Conservation (phyloP, 164 flowering plant genomes). For the Vitis rotundifolia region DNA sequence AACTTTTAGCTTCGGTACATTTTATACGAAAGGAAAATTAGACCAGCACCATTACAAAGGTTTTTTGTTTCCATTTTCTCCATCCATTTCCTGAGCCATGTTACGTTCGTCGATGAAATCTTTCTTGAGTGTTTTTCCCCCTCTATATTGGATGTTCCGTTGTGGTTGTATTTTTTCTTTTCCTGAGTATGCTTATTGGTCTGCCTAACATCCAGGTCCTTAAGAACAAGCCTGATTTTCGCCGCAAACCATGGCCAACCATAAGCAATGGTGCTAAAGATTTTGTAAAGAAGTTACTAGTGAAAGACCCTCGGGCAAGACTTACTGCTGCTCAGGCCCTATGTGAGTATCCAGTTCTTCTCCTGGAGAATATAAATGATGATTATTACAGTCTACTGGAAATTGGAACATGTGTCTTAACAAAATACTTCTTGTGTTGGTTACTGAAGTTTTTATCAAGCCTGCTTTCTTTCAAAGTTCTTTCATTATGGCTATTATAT, state of each 20-base stretch:
- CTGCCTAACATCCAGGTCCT: slow-evolving; percentile 55
- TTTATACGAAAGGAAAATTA: too few relatives aligned
- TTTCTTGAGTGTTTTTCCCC: too few relatives aligned
- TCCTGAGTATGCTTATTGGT: not conserved
- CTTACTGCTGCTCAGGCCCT: slow-evolving; percentile 98
- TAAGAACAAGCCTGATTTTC: slow-evolving; percentile 90
- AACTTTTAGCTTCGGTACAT: too few relatives aligned
- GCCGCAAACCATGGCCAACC: slow-evolving; percentile 96
- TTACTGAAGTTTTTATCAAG: not conserved
- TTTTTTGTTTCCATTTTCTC: too few relatives aligned
- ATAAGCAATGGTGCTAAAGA: slow-evolving; percentile 89
- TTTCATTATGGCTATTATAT: not conserved
- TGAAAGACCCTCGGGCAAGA: slow-evolving; percentile 93
- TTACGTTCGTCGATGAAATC: too few relatives aligned
- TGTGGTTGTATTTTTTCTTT: too few relatives aligned
- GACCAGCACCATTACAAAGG: too few relatives aligned
- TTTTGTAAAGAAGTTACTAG: slow-evolving; percentile 86
- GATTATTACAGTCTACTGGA: not conserved
- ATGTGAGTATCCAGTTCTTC: slow-evolving; percentile 51
- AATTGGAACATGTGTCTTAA: too few relatives aligned
- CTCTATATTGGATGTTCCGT: not conserved
- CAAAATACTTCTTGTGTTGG: not conserved
- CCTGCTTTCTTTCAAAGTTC: not conserved
- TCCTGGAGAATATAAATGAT: not conserved
- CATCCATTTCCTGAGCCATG: too few relatives aligned